These are phyloP conservation scores for Circinella minor DNA, from an alignment of 371 early-diverging fungal species.

Conservation along the genomic window DNA sequence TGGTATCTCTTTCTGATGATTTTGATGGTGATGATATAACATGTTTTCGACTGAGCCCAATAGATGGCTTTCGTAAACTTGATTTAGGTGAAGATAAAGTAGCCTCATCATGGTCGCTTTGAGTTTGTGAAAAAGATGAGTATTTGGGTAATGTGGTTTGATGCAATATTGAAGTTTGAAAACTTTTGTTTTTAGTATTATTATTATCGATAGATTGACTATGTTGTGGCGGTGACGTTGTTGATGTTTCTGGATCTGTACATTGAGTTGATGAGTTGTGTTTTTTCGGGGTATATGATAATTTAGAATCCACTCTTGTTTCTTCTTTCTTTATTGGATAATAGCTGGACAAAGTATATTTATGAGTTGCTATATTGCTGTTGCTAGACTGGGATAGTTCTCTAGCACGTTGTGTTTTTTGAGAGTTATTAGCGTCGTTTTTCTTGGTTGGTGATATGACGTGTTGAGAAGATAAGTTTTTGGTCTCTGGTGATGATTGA, in stretches of 20 bases:
- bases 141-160: not conserved
- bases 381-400: too few species aligned
- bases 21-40: not conserved
- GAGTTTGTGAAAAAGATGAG: not conserved
- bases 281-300: not conserved
- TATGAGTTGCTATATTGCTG: not conserved
- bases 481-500: not conserved
- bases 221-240: not conserved
- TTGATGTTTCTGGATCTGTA: not conserved
- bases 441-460: not conserved
- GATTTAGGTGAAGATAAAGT: not conserved
- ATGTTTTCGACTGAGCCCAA: not conserved
- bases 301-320: not conserved
- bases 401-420: too few species aligned
- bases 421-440: too few species aligned
- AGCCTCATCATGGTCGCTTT: not conserved
- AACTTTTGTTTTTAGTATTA: not conserved
- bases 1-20: not conserved
- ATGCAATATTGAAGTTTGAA: not conserved
- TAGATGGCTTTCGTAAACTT: not conserved
- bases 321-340: not conserved
- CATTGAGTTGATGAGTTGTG: not conserved
- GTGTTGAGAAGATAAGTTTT: not conserved
- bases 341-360: not conserved
- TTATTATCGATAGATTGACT: not conserved